Base-by-base conservation (phyloP, 1,284 basidiomycete genomes). In the Heterobasidion annosum region DNA sequence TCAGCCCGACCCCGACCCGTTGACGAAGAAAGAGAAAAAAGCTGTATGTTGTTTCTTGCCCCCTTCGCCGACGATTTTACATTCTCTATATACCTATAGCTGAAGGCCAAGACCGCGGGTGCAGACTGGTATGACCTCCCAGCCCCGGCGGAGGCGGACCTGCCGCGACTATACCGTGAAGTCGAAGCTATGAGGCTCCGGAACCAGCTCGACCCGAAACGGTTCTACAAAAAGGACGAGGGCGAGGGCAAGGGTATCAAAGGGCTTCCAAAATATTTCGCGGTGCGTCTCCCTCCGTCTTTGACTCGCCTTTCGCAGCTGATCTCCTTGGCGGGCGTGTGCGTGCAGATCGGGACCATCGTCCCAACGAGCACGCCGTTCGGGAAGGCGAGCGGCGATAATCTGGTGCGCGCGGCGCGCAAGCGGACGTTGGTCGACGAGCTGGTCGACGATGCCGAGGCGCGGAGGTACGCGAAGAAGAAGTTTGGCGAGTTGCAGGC, bases 121-220 rank as follows among this genome's bases (percentile, higher is more conserved):
- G 79, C 85, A 49, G 77, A 81, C 52, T 99, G 96, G 95, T 94
- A 93, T 63, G 88, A 96, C 63, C 78, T 98, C 56, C 94, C 96
- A 34, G 83, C 91, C 6, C 91, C 93, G 19, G 73, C 84, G 18
- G 84, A 87, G 55, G 82, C 88, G 8, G 83, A 93, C 57, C 74
- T 94, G 6, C 91, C 92, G 35, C 82, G 88, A 55, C 77, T 98
- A 59, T 78, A 93, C 64, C 85, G 90, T 55, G 95, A 99, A 72
- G 91, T 98, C 37, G 93, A 98, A 68, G 93, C 96, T 1, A 75
- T 98, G 52, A 83, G 93, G 19, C 74, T 99, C 52, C 84, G 91
- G 49, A 96, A 96, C 66, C 88, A 94, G 55, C 79, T 99, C 37
- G 96, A 99, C 65, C 95, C 96, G 7, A 99, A 98, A 70, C 79